Percentiles rank a stretch among this genome's conserved stretches.
Evolutionary conservation across 768 basidiomycete species (phyloP).

Genomic region (Naganishia vishniacii): DNA sequence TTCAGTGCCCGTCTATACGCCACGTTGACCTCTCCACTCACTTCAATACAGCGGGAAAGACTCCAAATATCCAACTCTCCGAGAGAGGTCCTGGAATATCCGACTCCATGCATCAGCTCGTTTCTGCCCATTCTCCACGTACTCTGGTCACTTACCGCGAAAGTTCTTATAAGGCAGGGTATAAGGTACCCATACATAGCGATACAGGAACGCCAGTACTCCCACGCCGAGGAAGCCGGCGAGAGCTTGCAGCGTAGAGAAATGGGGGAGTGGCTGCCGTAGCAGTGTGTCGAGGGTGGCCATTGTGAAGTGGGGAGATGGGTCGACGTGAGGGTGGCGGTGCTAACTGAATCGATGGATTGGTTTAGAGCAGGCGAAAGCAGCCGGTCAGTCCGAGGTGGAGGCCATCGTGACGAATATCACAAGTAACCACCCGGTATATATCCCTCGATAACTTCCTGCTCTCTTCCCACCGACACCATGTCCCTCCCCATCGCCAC

Average conservation of each 20-base stretch:
- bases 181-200: constrained; percentile 4
- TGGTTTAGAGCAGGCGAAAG: too few species aligned
- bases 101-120: not conserved
- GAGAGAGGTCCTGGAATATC: constrained; percentile 12
- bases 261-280: not conserved
- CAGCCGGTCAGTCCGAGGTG: not conserved
- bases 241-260: not conserved
- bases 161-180: constrained; percentile 22
- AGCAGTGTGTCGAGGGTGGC: constrained; percentile 1
- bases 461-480: too few species aligned
- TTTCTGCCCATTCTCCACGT: not conserved
- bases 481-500: not conserved
- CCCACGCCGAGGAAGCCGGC: not conserved
- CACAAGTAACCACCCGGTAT: not conserved
- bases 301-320: not conserved
- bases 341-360: too few species aligned
- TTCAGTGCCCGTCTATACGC: not conserved
- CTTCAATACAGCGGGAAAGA: not conserved
- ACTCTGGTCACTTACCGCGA: not conserved
- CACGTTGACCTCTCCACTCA: not conserved
- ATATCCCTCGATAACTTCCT: too few species aligned
- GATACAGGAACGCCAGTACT: not conserved
- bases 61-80: constrained; percentile 16
- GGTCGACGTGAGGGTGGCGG: too few species aligned
- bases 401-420: not conserved